Conservation (phyloP, 2,329 filamentous ascomycete species). For the Monosporascus sp. region DNA sequence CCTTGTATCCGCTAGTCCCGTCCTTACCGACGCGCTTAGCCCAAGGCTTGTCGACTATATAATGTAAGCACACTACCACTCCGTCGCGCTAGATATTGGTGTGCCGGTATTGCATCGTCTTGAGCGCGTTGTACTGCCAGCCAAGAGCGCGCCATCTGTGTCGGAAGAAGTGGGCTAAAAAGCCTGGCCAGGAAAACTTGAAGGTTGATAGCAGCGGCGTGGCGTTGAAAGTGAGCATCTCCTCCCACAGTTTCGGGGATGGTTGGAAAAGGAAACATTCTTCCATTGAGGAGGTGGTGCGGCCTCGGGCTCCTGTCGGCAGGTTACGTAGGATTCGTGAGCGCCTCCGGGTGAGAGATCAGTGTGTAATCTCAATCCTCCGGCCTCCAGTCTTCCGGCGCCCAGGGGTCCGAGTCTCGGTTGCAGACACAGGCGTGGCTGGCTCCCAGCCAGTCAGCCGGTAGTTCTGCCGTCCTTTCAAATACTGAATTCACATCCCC, state of each 20-base stretch:
- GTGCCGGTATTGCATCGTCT: conserved; percentile 50
- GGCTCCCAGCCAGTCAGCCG: conserved; percentile 36
- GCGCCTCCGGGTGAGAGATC: conserved; percentile 28
- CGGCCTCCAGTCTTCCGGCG: conserved; percentile 39
- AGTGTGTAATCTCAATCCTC: conserved; percentile 44
- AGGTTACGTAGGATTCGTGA: conserved; percentile 27
- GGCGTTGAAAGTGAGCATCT: conserved; percentile 33
- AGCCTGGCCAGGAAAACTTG: conserved; percentile 48
- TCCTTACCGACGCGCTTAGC: conserved; percentile 33
- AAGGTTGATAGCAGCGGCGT: conserved; percentile 34
- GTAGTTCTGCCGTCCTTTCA: conserved; percentile 24
- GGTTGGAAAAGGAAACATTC: conserved; percentile 47
- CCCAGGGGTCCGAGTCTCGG: conserved; percentile 43
- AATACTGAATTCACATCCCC: conserved; percentile 40
- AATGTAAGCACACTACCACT: conserved; percentile 42
- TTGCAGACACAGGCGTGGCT: conserved; percentile 49
- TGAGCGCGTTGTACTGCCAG: conserved; percentile 48
- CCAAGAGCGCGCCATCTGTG: conserved; percentile 36
- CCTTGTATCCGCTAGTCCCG: conserved; percentile 40
- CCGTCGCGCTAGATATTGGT: conserved; percentile 43
- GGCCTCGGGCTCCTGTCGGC: conserved; percentile 26
- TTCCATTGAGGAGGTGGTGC: conserved; percentile 42
- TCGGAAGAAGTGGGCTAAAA: conserved; percentile 43
- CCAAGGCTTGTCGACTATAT: conserved; percentile 54
- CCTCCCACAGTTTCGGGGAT: conserved; percentile 27